These are phyloP conservation scores for Aphanomyces invadans DNA, from an alignment of 352 stramenopile species.

Conservation along the genomic window DNA sequence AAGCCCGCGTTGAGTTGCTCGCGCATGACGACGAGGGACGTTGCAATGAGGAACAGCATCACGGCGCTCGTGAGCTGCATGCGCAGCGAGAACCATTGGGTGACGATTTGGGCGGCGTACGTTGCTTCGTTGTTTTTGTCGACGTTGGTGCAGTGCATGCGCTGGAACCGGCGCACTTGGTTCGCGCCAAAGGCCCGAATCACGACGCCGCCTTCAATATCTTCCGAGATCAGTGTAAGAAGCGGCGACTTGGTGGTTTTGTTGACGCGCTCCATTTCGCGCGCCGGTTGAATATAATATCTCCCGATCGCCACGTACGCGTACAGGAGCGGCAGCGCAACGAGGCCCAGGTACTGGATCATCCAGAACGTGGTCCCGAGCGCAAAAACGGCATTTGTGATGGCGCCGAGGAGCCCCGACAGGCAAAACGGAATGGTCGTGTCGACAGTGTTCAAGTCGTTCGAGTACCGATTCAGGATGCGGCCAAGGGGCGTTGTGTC, in stretches of 20 bases:
- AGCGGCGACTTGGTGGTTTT: slow-evolving; percentile 44
- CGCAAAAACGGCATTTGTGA: slow-evolving; percentile 67
- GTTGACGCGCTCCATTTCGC: slow-evolving; percentile 42
- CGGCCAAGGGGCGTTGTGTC: slow-evolving; percentile 86
- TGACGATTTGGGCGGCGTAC: slow-evolving; percentile 20
- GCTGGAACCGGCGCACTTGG: slow-evolving; percentile 47
- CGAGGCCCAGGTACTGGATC: slow-evolving; percentile 69
- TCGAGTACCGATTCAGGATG: slow-evolving; percentile 87
- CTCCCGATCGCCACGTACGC: slow-evolving; percentile 59
- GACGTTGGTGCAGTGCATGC: slow-evolving; percentile 32
- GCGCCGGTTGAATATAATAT: slow-evolving; percentile 43
- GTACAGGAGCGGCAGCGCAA: slow-evolving; percentile 74
- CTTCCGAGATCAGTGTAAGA: slow-evolving; percentile 45
- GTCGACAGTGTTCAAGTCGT: slow-evolving; percentile 91
- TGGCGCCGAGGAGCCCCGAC: slow-evolving; percentile 22
- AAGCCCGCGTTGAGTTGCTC: slow-evolving; percentile 53
- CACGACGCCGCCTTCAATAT: slow-evolving; percentile 40
- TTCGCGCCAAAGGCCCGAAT: slow-evolving; percentile 43
- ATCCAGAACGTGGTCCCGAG: slow-evolving; percentile 71
- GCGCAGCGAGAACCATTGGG: slow-evolving; percentile 29
- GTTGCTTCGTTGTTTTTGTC: neutral
- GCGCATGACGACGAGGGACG: slow-evolving; percentile 40
- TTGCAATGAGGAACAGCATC: slow-evolving; percentile 29
- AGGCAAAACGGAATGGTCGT: slow-evolving; percentile 52
- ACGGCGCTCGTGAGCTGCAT: slow-evolving; percentile 38